Evolutionary conservation across 2,329 filamentous ascomycete species (phyloP).

Genomic region (Tolypocladium album): DNA sequence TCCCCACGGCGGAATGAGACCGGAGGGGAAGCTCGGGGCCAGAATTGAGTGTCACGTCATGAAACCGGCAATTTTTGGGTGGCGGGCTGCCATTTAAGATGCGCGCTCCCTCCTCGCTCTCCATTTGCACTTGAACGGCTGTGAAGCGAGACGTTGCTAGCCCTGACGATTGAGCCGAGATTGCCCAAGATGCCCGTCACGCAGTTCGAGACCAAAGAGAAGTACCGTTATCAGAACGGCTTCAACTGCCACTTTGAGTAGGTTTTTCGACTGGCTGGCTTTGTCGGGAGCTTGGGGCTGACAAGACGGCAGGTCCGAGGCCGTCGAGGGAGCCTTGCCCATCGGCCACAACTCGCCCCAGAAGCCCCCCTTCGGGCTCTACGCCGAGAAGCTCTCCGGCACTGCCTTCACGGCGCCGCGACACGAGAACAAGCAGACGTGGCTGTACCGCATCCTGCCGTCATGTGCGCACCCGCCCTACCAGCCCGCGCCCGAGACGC

Average conservation of each 20-base stretch:
- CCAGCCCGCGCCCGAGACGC: constrained; percentile 31
- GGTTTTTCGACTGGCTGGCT: constrained; percentile 15
- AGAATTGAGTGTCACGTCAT: not conserved
- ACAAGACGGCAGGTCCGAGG: constrained; percentile 51
- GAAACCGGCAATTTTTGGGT: not conserved
- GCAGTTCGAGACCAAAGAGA: constrained; percentile 35
- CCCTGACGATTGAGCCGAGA: not conserved
- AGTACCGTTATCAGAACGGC: constrained; percentile 69
- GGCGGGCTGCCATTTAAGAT: not conserved
- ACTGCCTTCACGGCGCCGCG: constrained; percentile 59
- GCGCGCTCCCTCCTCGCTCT: not conserved
- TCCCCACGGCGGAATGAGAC: constrained; percentile 12
- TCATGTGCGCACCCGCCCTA: constrained; percentile 45
- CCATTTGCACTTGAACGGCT: not conserved
- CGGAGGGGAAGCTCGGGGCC: not conserved
- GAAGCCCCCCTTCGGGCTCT: constrained; percentile 66
- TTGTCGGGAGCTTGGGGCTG: not conserved
- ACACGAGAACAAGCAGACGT: constrained; percentile 58
- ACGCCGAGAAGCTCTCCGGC: constrained; percentile 69
- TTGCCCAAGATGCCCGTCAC: constrained; percentile 36
- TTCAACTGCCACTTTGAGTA: constrained; percentile 72
- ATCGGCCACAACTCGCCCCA: constrained; percentile 73
- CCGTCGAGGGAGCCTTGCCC: constrained; percentile 66
- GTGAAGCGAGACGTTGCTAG: not conserved
- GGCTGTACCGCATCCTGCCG: constrained; percentile 61